Evolutionary conservation across 495 filamentous ascomycete species (phyloP), one percentile per base, ranked within the genome.

Genomic region (Hyphodiscus hymeniophilus): DNA sequence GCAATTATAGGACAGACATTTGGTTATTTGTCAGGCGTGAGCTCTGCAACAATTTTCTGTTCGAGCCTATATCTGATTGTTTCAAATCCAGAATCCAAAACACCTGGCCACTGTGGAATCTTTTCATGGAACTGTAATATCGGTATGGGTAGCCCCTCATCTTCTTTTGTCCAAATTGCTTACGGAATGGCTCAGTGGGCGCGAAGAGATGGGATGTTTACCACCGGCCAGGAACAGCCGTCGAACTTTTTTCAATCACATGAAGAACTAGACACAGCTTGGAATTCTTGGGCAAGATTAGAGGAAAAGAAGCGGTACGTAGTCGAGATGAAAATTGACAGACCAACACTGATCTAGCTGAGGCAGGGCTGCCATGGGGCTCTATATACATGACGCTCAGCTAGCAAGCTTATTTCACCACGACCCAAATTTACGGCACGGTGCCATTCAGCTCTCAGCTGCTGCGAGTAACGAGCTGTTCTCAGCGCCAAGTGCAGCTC

Each of bases 321-420:
- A 3, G 12, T 22, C 20, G 13, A 4, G 3, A 13, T 18, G 13
- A 7, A 6, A 4, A 10, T 26, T 1, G n/a, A n/a, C 10, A 10
- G 11, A 2, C 7, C 16, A 10, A 21, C 7, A 40, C 18, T 35
- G 41, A 10, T 39, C 22, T 15, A 44, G 22, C 21, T 28, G 20
- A 17, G 11, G 20, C 44, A 48, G 54, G 21, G 48, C 33, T 22
- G 47, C 45, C 1, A 40, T 57, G 24, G 55, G 55, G 2, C 38
- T 58, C 13, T 47, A 58, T n/a, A 47, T 58, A 16, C 55, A 57
- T 34, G 55, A 58, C 36, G 42, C 48, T 7, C n/a, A n/a, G n/a
- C n/a, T n/a, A n/a, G n/a, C n/a, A 36, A 58, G 31, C 42, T 58
- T 12, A 38, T 54, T 4, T 34, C 24, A 12, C 28, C 57, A 23